Conservation (phyloP, 768 basidiomycete genomes). For the Collybia sordida region DNA sequence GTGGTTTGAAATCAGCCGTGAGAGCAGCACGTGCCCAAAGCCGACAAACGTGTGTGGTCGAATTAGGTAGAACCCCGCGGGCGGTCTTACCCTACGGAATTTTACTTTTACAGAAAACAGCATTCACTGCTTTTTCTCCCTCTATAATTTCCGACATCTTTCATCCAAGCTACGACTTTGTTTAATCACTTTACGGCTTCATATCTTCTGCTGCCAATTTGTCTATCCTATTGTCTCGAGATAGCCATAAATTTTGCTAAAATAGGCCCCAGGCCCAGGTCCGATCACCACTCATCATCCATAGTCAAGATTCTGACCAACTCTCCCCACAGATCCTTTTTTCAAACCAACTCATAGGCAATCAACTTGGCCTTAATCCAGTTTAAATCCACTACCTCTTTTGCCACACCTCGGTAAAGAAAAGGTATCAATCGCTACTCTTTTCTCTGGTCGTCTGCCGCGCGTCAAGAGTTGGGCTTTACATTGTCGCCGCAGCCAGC, state of each 20-base stretch:
- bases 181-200: neutral
- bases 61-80: neutral
- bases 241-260: constrained; percentile 1
- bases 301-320: neutral
- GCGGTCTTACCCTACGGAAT: no score
- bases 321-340: neutral
- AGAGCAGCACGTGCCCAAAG: constrained; percentile 11
- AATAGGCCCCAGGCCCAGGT: constrained; percentile 22
- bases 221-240: neutral
- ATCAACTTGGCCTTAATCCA: neutral
- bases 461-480: constrained; percentile 18
- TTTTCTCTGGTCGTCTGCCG: constrained; percentile 18
- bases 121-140: no score
- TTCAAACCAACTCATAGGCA: constrained; percentile 3
- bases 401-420: neutral
- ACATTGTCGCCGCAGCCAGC: constrained; percentile 17
- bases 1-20: no score
- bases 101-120: no score
- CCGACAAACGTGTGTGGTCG: constrained; percentile 57
- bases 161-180: neutral
- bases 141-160: no score
- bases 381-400: neutral
- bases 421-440: constrained; percentile 8
- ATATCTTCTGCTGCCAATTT: neutral
- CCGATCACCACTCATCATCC: constrained; percentile 16